Evolutionary conservation across 2,329 filamentous ascomycete species (phyloP), one percentile per base, ranked within the genome.

Genomic region (Clonostachys solani): DNA sequence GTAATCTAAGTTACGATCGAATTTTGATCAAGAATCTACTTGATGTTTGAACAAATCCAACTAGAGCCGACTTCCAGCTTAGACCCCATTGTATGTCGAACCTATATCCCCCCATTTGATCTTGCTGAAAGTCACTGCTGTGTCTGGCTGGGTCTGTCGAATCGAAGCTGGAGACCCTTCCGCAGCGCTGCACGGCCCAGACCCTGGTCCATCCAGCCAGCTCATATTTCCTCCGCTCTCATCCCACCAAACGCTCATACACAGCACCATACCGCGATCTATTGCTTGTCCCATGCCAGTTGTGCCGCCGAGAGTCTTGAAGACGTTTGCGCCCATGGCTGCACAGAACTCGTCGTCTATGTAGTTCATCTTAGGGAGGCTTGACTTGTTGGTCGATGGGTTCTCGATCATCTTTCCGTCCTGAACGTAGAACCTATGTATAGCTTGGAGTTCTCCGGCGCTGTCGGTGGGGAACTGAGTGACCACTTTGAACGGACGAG

Each of bases 31-130:
- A 29, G 23, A 8, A 29, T 9, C 23, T 29, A 29, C 23, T 29
- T 29, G 23, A 29, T 29, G 10, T 9, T 10, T 3, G 23, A 9
- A 10, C 23, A 29, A 10, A 10, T 29, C n/a, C n/a, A n/a, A n/a
- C n/a, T n/a, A n/a, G n/a, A n/a, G n/a, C n/a, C n/a, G n/a, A n/a
- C n/a, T n/a, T n/a, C n/a, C n/a, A n/a, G n/a, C n/a, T n/a, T n/a
- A n/a, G n/a, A n/a, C n/a, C n/a, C 23, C 15, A 49, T 52, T 47
- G 44, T 67, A 77, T 1, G 75, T 83, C n/a, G 75, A 77, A 5
- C 73, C 77, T 55, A 84, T 76, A 53, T 83, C 77, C n/a, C 80
- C 80, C 71, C 77, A 80, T 56, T 72, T 74, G 54, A 84, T 75
- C 55, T 81, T 74, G 50, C 72, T 75, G 56, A 80, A 83, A 2